Evolutionary conservation across 2,329 filamentous ascomycete species (phyloP).

Genomic region (Spiromastix sp.): DNA sequence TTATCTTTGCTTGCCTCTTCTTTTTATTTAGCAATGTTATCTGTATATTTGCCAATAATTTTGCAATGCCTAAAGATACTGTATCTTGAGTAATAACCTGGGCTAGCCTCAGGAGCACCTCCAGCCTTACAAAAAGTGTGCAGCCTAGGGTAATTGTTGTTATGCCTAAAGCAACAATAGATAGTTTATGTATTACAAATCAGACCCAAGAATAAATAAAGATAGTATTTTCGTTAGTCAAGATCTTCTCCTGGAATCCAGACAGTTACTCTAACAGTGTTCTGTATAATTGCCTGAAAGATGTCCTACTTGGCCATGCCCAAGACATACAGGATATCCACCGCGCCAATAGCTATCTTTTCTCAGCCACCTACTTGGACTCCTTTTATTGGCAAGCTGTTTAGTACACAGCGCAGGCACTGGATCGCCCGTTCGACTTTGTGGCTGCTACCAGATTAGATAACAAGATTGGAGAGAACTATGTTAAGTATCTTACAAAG

Average conservation of each 20-base stretch:
- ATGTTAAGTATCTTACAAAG: background rate
- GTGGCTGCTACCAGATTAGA: background rate
- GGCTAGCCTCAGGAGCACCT: constrained; percentile 7
- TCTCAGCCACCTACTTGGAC: background rate
- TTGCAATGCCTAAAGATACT: constrained; percentile 10
- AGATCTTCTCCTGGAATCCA: background rate
- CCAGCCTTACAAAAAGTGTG: constrained; percentile 8
- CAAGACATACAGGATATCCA: background rate
- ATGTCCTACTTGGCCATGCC: background rate
- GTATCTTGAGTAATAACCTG: constrained; percentile 10
- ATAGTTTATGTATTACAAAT: background rate
- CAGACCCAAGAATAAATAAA: too few relatives aligned
- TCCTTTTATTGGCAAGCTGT: background rate
- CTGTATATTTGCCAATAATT: constrained; percentile 17
- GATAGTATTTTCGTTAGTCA: background rate
- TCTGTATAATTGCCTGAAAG: background rate
- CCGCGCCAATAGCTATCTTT: background rate
- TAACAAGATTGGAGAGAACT: background rate
- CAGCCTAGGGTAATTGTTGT: constrained; percentile 6
- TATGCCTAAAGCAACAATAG: background rate
- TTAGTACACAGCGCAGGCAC: background rate
- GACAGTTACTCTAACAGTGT: background rate
- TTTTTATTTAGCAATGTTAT: constrained; percentile 16
- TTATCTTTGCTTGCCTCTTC: constrained; percentile 11
- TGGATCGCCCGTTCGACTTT: background rate